Conservation (phyloP, 352 stramenopile genomes). For the Phytophthora capsici region DNA sequence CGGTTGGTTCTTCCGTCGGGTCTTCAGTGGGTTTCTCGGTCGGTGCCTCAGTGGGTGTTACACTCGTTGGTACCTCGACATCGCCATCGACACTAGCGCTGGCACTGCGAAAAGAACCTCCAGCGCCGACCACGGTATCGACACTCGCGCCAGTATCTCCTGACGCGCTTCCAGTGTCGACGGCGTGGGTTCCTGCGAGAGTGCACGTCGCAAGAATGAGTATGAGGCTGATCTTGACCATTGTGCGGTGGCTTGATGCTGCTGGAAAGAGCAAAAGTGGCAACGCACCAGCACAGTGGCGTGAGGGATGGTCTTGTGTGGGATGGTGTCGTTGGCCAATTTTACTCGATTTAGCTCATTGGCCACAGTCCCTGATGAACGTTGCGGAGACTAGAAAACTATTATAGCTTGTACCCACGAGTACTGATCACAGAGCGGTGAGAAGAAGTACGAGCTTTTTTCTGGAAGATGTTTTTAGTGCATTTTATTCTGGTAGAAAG, state of each 20-base stretch:
- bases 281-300: too few relatives aligned
- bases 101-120: neutral
- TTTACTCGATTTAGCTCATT: neutral
- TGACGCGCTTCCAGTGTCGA: conserved; percentile 1
- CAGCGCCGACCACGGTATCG: neutral
- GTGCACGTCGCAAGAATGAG: conserved; percentile 4
- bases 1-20: too few relatives aligned
- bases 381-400: neutral
- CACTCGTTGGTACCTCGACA: neutral
- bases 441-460: too few relatives aligned
- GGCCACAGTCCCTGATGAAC: neutral
- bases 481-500: neutral
- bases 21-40: too few relatives aligned
- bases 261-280: conserved; percentile 20
- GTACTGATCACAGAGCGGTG: too few relatives aligned
- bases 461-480: too few relatives aligned
- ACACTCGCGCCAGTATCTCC: conserved; percentile 1
- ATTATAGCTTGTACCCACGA: too few relatives aligned
- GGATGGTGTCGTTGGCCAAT: too few relatives aligned
- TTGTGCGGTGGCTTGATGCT: neutral
- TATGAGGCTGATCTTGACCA: conserved; percentile 34
- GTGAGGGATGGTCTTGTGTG: too few relatives aligned
- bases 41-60: too few relatives aligned
- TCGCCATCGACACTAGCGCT: conserved; percentile 1
- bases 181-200: conserved; percentile 4